Conservation (phyloP, 108 stramenopile species). For the Pseudonitzschia multiseries region DNA sequence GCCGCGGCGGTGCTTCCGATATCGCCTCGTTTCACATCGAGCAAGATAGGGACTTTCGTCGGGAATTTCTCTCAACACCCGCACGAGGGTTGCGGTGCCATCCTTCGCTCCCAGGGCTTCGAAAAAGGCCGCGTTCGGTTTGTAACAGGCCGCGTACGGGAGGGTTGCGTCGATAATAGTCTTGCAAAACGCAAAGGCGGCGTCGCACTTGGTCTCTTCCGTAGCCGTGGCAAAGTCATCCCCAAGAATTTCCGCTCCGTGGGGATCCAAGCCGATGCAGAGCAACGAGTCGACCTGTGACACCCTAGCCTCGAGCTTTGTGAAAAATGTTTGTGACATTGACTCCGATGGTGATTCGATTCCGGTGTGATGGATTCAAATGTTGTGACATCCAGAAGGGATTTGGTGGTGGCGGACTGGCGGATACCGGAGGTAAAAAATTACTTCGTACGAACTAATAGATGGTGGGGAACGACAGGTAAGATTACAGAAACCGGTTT, state of each 20-base stretch:
- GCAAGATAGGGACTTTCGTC: slow-evolving; percentile 80
- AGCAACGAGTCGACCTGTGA: slow-evolving; percentile 78
- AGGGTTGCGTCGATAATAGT: slow-evolving; percentile 89
- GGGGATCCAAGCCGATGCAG: slow-evolving; percentile 97
- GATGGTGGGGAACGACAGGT: not conserved
- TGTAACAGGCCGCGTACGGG: slow-evolving; percentile 86
- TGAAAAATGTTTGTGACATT: slow-evolving; percentile 41
- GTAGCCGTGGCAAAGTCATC: slow-evolving; percentile 34
- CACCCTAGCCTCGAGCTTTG: slow-evolving; percentile 58
- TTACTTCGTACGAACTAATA: too few species aligned
- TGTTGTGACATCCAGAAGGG: not conserved
- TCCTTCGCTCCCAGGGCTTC: slow-evolving; percentile 85
- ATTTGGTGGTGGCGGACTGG: not conserved
- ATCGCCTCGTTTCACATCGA: slow-evolving; percentile 98
- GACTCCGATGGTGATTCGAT: slow-evolving; percentile 2
- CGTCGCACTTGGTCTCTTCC: slow-evolving; percentile 55
- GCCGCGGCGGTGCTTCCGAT: slow-evolving; percentile 94
- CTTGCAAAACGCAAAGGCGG: slow-evolving; percentile 88
- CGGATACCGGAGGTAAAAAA: too few species aligned
- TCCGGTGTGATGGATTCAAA: not conserved
- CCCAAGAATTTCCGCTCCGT: slow-evolving; percentile 61
- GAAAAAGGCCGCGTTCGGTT: slow-evolving; percentile 99
- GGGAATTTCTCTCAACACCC: slow-evolving; percentile 71
- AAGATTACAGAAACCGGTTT: not conserved
- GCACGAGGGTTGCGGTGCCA: slow-evolving; percentile 71